Conservation (phyloP, 345 rosid species). For the Hibiscus trionum region DNA sequence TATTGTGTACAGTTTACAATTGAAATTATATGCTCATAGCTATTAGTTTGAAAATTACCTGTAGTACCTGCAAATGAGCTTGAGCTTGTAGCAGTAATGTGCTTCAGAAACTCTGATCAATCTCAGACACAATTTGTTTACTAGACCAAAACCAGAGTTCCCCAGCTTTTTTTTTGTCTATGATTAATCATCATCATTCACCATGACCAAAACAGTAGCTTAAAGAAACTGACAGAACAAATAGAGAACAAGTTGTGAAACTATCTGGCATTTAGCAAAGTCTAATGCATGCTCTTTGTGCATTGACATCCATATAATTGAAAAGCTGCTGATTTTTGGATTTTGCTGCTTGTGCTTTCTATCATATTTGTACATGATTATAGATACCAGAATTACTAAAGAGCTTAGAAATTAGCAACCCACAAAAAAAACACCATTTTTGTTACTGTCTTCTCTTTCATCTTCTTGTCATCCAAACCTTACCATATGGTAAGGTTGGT, state of each 20-base stretch:
- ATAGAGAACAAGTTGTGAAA: not conserved
- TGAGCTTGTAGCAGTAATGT: not conserved
- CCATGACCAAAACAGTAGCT: constrained; percentile 8
- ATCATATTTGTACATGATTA: constrained; percentile 15
- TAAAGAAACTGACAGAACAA: constrained; percentile 8
- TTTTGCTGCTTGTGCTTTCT: constrained; percentile 17
- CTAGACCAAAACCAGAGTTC: not conserved
- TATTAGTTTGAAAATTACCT: not conserved
- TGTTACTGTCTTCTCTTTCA: constrained; percentile 4
- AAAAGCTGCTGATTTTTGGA: constrained; percentile 28
- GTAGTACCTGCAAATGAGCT: constrained; percentile 13
- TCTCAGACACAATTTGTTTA: not conserved
- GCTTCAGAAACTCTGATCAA: not conserved
- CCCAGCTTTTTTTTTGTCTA: constrained; percentile 2
- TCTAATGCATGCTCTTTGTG: not conserved
- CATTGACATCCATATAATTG: constrained; percentile 1
- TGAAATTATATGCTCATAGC: no score
- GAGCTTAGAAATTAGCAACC: not conserved
- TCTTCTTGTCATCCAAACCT: constrained; percentile 14
- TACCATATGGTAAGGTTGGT: constrained; percentile 16
- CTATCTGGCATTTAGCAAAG: not conserved
- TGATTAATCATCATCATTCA: constrained; percentile 7
- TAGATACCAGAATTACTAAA: constrained; percentile 18
- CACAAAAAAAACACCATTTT: not conserved
- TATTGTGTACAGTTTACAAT: no score